These are phyloP conservation scores for Suillus luteus DNA, from an alignment of 768 basidiomycete genomes.

Conservation along the genomic window DNA sequence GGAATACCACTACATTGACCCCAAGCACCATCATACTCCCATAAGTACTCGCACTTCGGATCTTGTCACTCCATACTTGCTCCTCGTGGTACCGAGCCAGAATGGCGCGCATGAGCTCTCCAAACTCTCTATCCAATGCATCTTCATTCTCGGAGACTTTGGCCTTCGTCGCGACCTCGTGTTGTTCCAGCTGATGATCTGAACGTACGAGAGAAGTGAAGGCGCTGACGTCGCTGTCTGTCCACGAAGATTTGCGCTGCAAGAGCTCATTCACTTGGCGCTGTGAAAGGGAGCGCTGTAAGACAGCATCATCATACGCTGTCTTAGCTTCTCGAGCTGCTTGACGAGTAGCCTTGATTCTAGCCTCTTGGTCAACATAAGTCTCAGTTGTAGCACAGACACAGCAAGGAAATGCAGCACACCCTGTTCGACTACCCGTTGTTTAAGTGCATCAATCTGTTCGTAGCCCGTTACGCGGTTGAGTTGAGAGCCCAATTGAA, in stretches of 20 bases:
- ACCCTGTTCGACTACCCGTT: slow-evolving; percentile 82
- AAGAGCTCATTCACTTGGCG: slow-evolving; percentile 95
- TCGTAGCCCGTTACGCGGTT: slow-evolving; percentile 93
- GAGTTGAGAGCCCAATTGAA: slow-evolving; percentile 73
- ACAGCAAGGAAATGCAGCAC: slow-evolving; percentile 26
- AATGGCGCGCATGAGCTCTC: slow-evolving; percentile 84
- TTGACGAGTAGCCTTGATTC: slow-evolving; percentile 65
- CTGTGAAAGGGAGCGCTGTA: slow-evolving; percentile 80
- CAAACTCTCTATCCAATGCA: slow-evolving; percentile 85
- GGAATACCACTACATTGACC: slow-evolving; percentile 88
- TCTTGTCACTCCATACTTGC: slow-evolving; percentile 99
- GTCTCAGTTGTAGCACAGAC: slow-evolving; percentile 14
- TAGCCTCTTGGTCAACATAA: slow-evolving; percentile 55
- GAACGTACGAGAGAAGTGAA: slow-evolving; percentile 90
- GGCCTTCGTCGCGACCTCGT: slow-evolving; percentile 69
- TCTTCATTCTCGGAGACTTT: slow-evolving; percentile 71
- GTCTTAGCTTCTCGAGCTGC: slow-evolving; percentile 73
- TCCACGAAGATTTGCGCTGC: slow-evolving; percentile 93
- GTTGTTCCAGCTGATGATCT: slow-evolving; percentile 86
- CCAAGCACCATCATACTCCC: slow-evolving; percentile 84
- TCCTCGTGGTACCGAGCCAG: slow-evolving; percentile 96
- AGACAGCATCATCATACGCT: slow-evolving; percentile 77
- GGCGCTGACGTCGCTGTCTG: slow-evolving; percentile 78
- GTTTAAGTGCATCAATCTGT: slow-evolving; percentile 81
- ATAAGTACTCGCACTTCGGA: slow-evolving; percentile 92